Evolutionary conservation across 345 rosid genomes (phyloP), one percentile per base, ranked within the genome.

Genomic region (Trapa bicornis): DNA sequence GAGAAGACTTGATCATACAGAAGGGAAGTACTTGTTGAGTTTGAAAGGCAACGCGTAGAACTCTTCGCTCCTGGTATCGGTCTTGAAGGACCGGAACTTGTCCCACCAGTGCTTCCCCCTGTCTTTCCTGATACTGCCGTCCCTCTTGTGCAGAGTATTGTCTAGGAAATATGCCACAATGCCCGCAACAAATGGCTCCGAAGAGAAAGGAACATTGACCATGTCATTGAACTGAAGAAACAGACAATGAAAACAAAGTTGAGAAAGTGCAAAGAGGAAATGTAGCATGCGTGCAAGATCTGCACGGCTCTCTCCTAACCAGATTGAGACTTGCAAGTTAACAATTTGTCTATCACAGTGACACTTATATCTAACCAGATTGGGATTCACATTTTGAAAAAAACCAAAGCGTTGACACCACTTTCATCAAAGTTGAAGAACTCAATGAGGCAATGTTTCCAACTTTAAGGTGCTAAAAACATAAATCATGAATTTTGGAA

Each of bases 91-190:
- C 77, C 75, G 70, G 90, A 85, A 94, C 57, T 71, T 94, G 75
- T 84, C 91, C 99, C 99, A 94, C 99, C 99, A 94, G 72, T 89
- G 96, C 78, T 82, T 87, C 32, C 99, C 99, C 71, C 96, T 36
- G 75, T 94, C 99, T 79, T 91, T 94, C 85, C 87, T 84, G 61
- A 87, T 72, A 4, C 63, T 1, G 61, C 74, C 43, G 43, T 80
- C 88, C 76, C 29, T 22, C 29, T 69, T 75, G 65, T 85, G 84
- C 69, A 94, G 74, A 1, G 99, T 94, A 58, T 77, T 84, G 77
- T 94, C 99, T 17, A 94, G 84, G 75, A 94, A 87, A 71, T 76
- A 89, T 8, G 97, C 97, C 67, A 94, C 66, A 17, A 75, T 63
- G 39, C 97, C 97, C 11, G 97, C 99, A 13, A 91, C 97, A 73